Conservation (phyloP, 2,329 filamentous ascomycete genomes). For the Mycocentrospora acerina region DNA sequence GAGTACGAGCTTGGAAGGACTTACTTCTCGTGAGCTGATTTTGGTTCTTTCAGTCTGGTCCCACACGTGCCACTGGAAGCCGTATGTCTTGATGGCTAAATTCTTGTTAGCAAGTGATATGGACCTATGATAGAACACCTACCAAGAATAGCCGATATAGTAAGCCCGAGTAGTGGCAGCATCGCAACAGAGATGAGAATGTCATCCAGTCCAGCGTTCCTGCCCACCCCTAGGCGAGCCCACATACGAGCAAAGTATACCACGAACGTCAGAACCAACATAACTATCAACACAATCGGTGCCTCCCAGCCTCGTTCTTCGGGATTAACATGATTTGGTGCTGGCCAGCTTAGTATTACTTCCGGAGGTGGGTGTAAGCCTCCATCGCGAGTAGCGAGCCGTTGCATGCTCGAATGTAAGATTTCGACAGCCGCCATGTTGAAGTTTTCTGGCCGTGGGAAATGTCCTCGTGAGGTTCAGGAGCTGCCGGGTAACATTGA, state of each 20-base stretch:
- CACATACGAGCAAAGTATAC: constrained; percentile 50
- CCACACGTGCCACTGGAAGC: constrained; percentile 37
- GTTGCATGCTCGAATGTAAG: constrained; percentile 3
- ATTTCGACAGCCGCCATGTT: constrained; percentile 7
- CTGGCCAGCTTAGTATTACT: constrained; percentile 49
- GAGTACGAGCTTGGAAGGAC: neutral
- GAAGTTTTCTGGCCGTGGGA: neutral
- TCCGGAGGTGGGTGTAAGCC: constrained; percentile 43
- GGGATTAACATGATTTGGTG: constrained; percentile 51
- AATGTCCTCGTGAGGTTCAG: neutral
- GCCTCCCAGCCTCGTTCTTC: constrained; percentile 47
- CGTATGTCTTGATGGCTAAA: constrained; percentile 29
- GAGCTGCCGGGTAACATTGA: constrained; percentile 1
- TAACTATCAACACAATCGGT: constrained; percentile 45
- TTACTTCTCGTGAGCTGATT: constrained; percentile 27
- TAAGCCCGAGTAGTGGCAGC: constrained; percentile 39
- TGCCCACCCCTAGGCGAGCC: constrained; percentile 48
- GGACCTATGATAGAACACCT: neutral
- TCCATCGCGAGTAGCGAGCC: constrained; percentile 26
- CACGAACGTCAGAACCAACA: constrained; percentile 44
- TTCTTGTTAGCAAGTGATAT: constrained; percentile 8
- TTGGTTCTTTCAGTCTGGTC: constrained; percentile 29
- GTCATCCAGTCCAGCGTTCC: constrained; percentile 52
- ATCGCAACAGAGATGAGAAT: constrained; percentile 48
- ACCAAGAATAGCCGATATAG: constrained; percentile 31